Conservation (phyloP, 176 grass and related monocot genomes). For the Elymus sibiricus region DNA sequence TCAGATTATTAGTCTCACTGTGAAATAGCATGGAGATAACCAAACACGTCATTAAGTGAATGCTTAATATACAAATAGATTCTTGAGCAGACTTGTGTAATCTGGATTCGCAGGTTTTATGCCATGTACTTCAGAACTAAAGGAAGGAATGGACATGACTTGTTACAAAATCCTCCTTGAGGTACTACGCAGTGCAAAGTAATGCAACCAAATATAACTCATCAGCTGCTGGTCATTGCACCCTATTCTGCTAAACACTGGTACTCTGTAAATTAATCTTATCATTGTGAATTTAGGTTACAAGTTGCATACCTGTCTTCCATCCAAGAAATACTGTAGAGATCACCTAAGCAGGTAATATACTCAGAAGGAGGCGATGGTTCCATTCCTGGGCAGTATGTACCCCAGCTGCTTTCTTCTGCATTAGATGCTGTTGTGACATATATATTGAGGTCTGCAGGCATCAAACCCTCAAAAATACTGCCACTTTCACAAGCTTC, state of each 20-base stretch:
- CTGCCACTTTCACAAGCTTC: slow-evolving; percentile 98
- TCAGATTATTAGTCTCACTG: slow-evolving; percentile 76
- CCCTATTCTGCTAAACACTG: not conserved
- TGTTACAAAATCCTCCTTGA: not conserved
- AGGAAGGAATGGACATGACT: not conserved
- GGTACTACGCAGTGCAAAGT: not conserved
- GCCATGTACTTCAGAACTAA: not conserved
- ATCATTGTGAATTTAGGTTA: not conserved
- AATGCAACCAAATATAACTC: not conserved
- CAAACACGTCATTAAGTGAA: not conserved
- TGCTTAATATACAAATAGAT: slow-evolving; percentile 4
- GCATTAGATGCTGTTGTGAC: slow-evolving; percentile 85
- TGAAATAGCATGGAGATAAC: slow-evolving; percentile 18
- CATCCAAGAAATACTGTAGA: slow-evolving; percentile 98
- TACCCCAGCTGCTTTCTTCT: slow-evolving; percentile 85
- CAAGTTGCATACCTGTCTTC: slow-evolving; percentile 68
- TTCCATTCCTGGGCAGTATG: slow-evolving; percentile 91
- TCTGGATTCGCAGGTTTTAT: not conserved
- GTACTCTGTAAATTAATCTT: not conserved
- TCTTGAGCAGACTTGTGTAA: not conserved
- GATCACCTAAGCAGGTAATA: slow-evolving; percentile 82
- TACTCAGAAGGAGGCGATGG: slow-evolving; percentile 76
- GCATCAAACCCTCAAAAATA: slow-evolving; percentile 86
- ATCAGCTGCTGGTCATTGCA: not conserved
- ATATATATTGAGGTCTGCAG: slow-evolving; percentile 72